Conservation (phyloP, 2,329 filamentous ascomycete genomes). For the Botryotinia globosa region DNA sequence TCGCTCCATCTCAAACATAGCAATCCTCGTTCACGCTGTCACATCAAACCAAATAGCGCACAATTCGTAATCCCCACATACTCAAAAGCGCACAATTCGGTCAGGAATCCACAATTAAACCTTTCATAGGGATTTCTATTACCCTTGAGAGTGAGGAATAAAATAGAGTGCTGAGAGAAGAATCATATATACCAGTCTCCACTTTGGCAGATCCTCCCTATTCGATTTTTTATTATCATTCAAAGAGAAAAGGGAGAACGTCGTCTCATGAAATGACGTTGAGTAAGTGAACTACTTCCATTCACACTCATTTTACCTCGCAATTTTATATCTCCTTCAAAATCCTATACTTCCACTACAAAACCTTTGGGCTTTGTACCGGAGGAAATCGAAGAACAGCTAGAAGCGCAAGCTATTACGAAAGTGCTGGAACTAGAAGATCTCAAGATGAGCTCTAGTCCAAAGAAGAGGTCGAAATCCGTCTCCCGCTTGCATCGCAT, state of each 20-base stretch:
- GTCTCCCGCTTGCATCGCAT: constrained; percentile 20
- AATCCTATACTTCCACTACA: not conserved
- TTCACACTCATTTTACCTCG: not conserved
- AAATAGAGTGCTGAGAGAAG: not conserved
- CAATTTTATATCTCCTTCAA: not conserved
- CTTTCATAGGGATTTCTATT: constrained; percentile 10
- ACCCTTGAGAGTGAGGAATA: not conserved
- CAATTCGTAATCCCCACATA: constrained; percentile 17
- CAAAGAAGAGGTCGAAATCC: constrained; percentile 17
- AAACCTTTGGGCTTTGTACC: not conserved
- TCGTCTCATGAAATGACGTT: constrained; percentile 19
- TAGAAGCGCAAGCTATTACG: not conserved
- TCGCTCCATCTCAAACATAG: constrained; percentile 4
- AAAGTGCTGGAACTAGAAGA: not conserved
- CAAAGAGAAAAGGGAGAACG: constrained; percentile 11
- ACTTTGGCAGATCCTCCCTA: constrained; percentile 18
- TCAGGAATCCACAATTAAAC: constrained; percentile 4
- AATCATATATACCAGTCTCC: constrained; percentile 4
- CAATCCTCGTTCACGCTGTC: not conserved
- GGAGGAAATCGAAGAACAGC: not conserved
- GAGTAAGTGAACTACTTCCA: constrained; percentile 14
- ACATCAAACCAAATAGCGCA: constrained; percentile 11
- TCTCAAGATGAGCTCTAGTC: constrained; percentile 21
- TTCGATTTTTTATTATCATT: constrained; percentile 10
- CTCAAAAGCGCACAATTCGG: constrained; percentile 10